Conservation (phyloP, 352 stramenopile species). For the Pythium monospermum region DNA sequence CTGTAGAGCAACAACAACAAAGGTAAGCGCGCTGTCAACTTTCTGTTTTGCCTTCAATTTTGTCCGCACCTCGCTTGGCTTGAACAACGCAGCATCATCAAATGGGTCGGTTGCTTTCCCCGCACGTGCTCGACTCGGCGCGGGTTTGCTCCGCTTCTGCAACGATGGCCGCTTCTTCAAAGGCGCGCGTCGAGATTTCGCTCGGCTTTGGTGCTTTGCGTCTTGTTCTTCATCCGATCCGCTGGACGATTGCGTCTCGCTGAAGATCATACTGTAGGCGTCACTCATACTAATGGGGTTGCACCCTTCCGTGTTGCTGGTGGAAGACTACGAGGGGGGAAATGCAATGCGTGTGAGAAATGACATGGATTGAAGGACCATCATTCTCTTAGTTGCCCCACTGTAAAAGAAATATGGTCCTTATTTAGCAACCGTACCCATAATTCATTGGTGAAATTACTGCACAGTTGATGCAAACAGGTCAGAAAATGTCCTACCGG, state of each 20-base stretch:
- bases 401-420: too few species aligned
- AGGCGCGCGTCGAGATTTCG: not conserved
- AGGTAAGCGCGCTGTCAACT: not conserved
- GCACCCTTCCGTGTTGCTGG: too few species aligned
- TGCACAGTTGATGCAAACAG: too few species aligned
- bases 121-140: not conserved
- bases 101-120: conserved; percentile 6
- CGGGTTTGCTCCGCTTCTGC: conserved; percentile 13
- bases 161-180: conserved; percentile 5
- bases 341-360: too few species aligned
- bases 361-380: too few species aligned
- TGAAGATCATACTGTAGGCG: conserved; percentile 4
- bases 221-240: not conserved
- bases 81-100: conserved; percentile 2
- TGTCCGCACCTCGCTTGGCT: conserved; percentile 2
- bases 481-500: too few species aligned
- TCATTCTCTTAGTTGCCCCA: too few species aligned
- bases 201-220: not conserved
- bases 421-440: too few species aligned
- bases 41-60: not conserved
- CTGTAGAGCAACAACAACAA: not conserved
- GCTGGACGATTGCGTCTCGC: conserved; percentile 3
- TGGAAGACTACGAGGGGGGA: too few species aligned
- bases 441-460: too few species aligned
- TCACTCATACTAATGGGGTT: too few species aligned